Evolutionary conservation across 2,329 filamentous ascomycete species (phyloP).

Genomic region (Sphaerulina populicola): DNA sequence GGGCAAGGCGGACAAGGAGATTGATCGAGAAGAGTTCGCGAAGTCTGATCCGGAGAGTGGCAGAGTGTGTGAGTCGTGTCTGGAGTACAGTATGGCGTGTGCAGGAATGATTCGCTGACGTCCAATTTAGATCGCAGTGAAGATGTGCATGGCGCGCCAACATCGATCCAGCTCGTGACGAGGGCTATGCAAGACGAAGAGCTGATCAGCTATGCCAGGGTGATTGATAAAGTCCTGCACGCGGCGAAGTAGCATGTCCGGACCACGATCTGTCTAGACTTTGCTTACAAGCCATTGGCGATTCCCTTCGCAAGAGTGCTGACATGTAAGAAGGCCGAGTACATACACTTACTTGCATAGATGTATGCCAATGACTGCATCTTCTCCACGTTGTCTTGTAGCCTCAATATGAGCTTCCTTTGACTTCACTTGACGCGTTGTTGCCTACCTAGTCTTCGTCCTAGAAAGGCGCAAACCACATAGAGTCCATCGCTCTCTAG

Average conservation of each 20-base stretch:
- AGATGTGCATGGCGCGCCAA: constrained; percentile 14
- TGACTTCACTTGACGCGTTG: too few species aligned
- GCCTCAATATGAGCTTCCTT: too few species aligned
- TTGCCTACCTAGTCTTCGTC: too few species aligned
- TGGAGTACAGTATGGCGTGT: not conserved
- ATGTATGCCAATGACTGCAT: too few species aligned
- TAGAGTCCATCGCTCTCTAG: too few species aligned
- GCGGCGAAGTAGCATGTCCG: not conserved
- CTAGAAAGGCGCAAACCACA: too few species aligned
- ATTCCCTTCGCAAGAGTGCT: too few species aligned
- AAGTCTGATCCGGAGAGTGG: not conserved
- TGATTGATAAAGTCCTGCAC: constrained; percentile 10
- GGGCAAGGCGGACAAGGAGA: constrained; percentile 10
- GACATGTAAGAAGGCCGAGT: too few species aligned
- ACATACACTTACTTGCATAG: too few species aligned
- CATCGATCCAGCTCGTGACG: constrained; percentile 14
- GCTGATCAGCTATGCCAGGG: constrained; percentile 9
- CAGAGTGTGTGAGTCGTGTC: not conserved
- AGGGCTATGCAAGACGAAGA: constrained; percentile 15
- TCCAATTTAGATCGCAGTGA: constrained; percentile 5
- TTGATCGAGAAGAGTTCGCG: constrained; percentile 13
- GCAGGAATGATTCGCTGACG: not conserved
- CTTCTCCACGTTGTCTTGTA: too few species aligned
- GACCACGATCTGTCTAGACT: too few species aligned
- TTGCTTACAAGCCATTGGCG: too few species aligned